phyloP scores from a whole-genome alignment of 2,329 filamentous ascomycete species.

The Cercospora nicotianae region DNA sequence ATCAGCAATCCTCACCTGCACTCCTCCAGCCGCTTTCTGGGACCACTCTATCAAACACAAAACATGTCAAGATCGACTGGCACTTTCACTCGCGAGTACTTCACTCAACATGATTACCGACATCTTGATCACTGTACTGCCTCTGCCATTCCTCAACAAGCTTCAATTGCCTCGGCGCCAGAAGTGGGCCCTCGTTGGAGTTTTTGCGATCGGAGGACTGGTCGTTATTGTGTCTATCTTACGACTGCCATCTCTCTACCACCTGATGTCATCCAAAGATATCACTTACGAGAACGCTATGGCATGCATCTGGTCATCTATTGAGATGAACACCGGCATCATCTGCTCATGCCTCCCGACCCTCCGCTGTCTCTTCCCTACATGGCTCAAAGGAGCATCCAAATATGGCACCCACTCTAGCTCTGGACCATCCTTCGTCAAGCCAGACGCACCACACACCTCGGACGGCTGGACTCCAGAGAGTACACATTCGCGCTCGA shows the following conservation, averaged over 20 bases:
- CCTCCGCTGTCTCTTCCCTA: constrained; percentile 40
- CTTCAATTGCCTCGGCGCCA: constrained; percentile 37
- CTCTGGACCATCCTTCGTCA: background rate
- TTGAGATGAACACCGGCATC: constrained; percentile 41
- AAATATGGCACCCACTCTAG: background rate
- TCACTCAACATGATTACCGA: constrained; percentile 41
- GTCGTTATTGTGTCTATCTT: constrained; percentile 38
- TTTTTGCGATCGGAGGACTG: constrained; percentile 39
- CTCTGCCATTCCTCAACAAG: constrained; percentile 37
- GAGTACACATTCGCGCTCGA: background rate
- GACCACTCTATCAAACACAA: constrained; percentile 28
- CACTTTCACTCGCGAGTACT: constrained; percentile 36
- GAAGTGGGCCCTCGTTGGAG: constrained; percentile 37
- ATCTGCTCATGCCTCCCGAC: constrained; percentile 41
- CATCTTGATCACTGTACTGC: constrained; percentile 38
- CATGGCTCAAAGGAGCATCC: constrained; percentile 28
- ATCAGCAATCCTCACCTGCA: constrained; percentile 45
- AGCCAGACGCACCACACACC: background rate
- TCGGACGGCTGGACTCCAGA: background rate
- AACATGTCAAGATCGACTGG: constrained; percentile 14
- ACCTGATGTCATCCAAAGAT: constrained; percentile 30
- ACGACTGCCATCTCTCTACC: constrained; percentile 33
- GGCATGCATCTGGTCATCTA: constrained; percentile 36
- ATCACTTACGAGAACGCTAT: constrained; percentile 35
- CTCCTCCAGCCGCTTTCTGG: constrained; percentile 43